Evolutionary conservation across 331 rosid genomes (phyloP).

Genomic region (Erythrophleum ivorense): DNA sequence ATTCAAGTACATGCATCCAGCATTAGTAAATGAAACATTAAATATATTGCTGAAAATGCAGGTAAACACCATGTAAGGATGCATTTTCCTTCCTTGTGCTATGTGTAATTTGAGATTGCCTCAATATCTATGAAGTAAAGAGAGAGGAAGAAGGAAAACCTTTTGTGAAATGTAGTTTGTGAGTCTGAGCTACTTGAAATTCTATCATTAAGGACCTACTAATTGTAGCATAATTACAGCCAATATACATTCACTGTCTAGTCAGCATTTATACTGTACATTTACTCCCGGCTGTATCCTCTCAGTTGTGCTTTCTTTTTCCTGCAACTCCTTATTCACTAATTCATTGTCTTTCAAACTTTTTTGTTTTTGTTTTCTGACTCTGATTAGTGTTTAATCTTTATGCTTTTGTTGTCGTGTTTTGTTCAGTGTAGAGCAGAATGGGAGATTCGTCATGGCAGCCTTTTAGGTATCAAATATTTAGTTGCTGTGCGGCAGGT

Average conservation of each 20-base stretch:
- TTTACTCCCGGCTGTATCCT: neutral
- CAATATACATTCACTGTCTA: neutral
- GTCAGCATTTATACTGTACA: neutral
- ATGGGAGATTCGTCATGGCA: constrained; percentile 99
- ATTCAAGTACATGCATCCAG: constrained; percentile 92
- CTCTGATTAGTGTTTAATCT: constrained; percentile 47
- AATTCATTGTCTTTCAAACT: neutral
- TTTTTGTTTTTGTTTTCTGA: constrained; percentile 3
- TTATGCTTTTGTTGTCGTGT: constrained; percentile 54
- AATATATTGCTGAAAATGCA: constrained; percentile 93
- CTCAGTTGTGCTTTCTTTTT: neutral
- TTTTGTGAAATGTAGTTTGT: neutral
- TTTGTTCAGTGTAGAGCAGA: constrained; percentile 97
- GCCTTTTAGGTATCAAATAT: constrained; percentile 94
- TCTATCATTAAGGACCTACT: neutral
- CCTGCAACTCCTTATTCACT: neutral
- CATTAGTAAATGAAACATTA: constrained; percentile 80
- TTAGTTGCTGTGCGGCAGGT: constrained; percentile 97
- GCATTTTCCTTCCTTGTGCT: constrained; percentile 27
- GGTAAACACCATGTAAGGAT: constrained; percentile 63
- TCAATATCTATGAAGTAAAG: neutral
- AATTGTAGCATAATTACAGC: neutral
- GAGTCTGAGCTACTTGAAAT: neutral
- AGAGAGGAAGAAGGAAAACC: neutral
- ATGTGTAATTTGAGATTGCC: constrained; percentile 22